A percentile compares a stretch with the other conserved stretches of the same genome.
These are phyloP conservation scores for Penicillium sp. DNA, from an alignment of 2,329 filamentous ascomycete species.

Conservation along the genomic window DNA sequence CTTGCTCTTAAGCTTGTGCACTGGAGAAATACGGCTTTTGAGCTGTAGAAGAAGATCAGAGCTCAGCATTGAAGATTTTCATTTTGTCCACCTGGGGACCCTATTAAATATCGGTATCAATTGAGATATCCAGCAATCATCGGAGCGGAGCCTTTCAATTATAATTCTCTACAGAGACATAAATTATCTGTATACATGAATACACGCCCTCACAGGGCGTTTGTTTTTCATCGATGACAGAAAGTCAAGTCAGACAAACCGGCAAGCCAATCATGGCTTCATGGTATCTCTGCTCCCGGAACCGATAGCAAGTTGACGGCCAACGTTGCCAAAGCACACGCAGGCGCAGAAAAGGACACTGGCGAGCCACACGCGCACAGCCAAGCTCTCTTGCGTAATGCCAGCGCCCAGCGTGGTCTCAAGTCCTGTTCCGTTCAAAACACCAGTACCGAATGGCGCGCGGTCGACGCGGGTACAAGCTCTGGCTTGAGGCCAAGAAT, in stretches of 20 bases:
- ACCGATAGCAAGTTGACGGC: conserved; percentile 70
- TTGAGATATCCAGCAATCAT: background rate
- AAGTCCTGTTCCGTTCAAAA: conserved; percentile 32
- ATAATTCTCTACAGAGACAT: conserved; percentile 5
- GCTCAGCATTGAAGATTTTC: too few species aligned
- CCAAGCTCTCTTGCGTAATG: conserved; percentile 55
- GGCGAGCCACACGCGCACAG: conserved; percentile 80
- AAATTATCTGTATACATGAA: conserved; percentile 9
- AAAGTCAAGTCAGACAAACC: background rate
- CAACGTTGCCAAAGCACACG: conserved; percentile 95
- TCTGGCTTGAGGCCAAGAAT: conserved; percentile 76
- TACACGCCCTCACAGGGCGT: background rate
- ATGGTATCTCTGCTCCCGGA: conserved; percentile 23
- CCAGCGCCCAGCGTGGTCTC: conserved; percentile 35
- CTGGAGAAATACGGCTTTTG: too few species aligned
- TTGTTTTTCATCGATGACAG: background rate
- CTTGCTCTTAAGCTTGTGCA: too few species aligned
- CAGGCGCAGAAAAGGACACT: conserved; percentile 94
- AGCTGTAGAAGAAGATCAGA: too few species aligned
- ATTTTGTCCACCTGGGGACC: too few species aligned
- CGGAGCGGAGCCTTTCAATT: conserved; percentile 1
- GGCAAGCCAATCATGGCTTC: conserved; percentile 19
- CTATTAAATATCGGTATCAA: too few species aligned
- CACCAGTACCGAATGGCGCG: conserved; percentile 32
- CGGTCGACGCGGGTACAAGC: conserved; percentile 70